A percentile compares a stretch with the other conserved stretches of the same genome.
phyloP scores from a whole-genome alignment of 345 rosid species.

The Cardamine chenopodiifolia region DNA sequence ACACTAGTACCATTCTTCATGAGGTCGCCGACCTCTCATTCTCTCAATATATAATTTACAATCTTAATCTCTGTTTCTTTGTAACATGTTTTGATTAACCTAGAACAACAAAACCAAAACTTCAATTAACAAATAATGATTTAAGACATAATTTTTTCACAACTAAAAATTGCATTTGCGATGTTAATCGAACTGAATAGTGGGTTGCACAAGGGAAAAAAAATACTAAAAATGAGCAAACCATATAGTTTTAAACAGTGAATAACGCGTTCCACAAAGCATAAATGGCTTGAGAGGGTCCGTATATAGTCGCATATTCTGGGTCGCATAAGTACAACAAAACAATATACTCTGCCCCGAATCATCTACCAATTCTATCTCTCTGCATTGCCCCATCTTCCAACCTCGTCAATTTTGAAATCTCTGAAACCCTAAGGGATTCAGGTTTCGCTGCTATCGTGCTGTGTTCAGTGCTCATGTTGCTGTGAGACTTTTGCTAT shows the following conservation, averaged over 20 bases:
- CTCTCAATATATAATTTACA: neutral
- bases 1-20: neutral
- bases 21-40: slow-evolving; percentile 29
- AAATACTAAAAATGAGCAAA: neutral
- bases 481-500: neutral
- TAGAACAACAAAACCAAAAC: neutral
- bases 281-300: neutral
- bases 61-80: no score
- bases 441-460: neutral
- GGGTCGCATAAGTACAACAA: slow-evolving; percentile 1
- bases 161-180: no score
- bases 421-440: slow-evolving; percentile 14
- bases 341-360: slow-evolving; percentile 31
- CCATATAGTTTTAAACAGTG: neutral
- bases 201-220: no score
- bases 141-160: neutral
- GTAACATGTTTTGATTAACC: neutral
- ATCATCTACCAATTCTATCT: slow-evolving; percentile 33
- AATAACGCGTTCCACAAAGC: slow-evolving; percentile 4
- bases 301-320: slow-evolving; percentile 5
- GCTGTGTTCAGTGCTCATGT: neutral
- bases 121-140: neutral
- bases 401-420: neutral
- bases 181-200: no score
- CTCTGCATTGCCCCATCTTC: slow-evolving; percentile 20